These are phyloP conservation scores for Hyaloscypha bicolor DNA, from an alignment of 495 filamentous ascomycete genomes.

Conservation along the genomic window DNA sequence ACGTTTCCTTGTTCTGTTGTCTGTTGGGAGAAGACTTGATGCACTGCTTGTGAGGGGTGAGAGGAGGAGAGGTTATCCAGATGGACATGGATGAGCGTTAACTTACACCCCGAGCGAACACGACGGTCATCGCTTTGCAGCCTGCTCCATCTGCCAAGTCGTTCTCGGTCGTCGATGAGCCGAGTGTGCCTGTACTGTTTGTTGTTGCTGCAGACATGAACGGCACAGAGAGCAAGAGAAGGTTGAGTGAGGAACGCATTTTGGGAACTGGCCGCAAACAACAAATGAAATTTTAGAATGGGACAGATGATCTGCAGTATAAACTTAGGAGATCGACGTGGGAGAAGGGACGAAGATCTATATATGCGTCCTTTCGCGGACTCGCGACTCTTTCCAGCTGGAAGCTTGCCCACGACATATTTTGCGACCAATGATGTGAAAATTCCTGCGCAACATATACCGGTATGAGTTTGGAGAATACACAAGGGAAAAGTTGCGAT, in stretches of 20 bases:
- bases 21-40: not conserved
- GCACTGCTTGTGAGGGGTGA: not conserved
- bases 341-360: not conserved
- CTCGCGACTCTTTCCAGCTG: not conserved
- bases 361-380: not conserved
- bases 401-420: too few relatives aligned
- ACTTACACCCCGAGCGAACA: constrained; percentile 41
- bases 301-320: not conserved
- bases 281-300: not conserved
- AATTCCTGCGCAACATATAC: not conserved
- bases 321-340: too few relatives aligned
- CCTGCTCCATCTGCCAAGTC: constrained; percentile 32
- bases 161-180: constrained; percentile 34
- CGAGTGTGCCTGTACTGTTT: constrained; percentile 4
- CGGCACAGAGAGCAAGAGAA: constrained; percentile 3
- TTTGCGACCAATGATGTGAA: not conserved
- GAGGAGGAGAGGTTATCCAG: not conserved
- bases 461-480: not conserved
- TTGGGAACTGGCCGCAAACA: not conserved
- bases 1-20: constrained; percentile 44
- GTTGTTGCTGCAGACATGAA: not conserved
- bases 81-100: too few relatives aligned
- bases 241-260: not conserved
- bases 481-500: not conserved
- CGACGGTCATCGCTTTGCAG: constrained; percentile 43